A percentile compares a stretch with the other conserved stretches of the same genome.
phyloP scores from a whole-genome alignment of 352 stramenopile genomes.

The Globisporangium radiosum region DNA sequence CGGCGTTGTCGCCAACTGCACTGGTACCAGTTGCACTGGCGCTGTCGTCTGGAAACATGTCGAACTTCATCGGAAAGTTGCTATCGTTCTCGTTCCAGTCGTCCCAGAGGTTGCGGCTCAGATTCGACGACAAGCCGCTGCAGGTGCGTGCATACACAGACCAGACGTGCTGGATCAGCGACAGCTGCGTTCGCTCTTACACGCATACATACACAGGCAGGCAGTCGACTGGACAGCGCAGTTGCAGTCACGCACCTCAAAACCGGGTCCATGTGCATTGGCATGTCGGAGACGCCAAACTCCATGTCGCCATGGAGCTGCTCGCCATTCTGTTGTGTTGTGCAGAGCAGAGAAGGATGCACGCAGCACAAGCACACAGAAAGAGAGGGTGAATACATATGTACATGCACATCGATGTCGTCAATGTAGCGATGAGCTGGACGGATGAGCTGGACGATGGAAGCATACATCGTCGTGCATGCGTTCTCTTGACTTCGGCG shows the following conservation, averaged over 20 bases:
- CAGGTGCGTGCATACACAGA: conserved; percentile 1
- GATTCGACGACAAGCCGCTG: conserved; percentile 70
- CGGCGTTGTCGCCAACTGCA: background rate
- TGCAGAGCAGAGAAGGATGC: background rate
- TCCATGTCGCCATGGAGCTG: conserved; percentile 26
- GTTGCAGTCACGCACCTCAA: conserved; percentile 37
- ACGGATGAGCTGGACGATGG: too few relatives aligned
- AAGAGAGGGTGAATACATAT: background rate
- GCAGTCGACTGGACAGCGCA: background rate
- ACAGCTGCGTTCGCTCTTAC: too few relatives aligned
- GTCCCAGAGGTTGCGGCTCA: conserved; percentile 84
- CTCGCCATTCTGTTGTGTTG: conserved; percentile 14
- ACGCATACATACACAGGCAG: background rate
- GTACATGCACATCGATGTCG: background rate
- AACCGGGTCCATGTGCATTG: conserved; percentile 61
- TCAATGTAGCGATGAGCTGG: background rate
- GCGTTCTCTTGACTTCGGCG: background rate
- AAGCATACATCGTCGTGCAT: background rate
- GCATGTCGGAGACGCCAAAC: conserved; percentile 41
- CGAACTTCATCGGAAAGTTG: conserved; percentile 62
- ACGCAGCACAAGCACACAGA: background rate
- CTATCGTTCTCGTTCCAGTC: conserved; percentile 82
- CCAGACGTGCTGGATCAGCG: background rate
- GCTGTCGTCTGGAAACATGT: conserved; percentile 53
- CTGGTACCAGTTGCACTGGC: conserved; percentile 6